These are phyloP conservation scores for Aspergillus felis DNA, from an alignment of 2,329 filamentous ascomycete species.

Conservation along the genomic window DNA sequence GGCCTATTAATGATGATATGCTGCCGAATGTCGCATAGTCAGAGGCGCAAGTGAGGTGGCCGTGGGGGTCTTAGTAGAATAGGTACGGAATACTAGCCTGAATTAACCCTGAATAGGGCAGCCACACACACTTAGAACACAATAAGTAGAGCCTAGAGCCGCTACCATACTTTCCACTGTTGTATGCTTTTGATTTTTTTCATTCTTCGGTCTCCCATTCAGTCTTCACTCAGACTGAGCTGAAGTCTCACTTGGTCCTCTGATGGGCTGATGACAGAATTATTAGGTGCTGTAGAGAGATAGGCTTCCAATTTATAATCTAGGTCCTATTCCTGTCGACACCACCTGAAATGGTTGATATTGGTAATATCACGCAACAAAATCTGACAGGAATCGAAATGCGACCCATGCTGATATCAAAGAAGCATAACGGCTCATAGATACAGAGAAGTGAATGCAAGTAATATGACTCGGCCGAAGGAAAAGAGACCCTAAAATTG, in stretches of 20 bases:
- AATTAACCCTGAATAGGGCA: background rate
- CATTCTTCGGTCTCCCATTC: too few relatives aligned
- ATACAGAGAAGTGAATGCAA: constrained; percentile 20
- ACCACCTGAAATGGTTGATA: background rate
- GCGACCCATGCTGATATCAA: background rate
- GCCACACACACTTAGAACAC: background rate
- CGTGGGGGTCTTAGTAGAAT: background rate
- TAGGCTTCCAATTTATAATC: background rate
- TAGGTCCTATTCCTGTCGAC: background rate
- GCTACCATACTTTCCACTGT: too few relatives aligned
- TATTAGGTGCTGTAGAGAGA: too few relatives aligned
- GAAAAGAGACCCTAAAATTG: background rate
- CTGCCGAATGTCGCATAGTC: too few relatives aligned
- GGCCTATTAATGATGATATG: too few relatives aligned
- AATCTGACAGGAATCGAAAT: background rate
- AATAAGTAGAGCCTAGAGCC: background rate
- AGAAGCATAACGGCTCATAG: constrained; percentile 16
- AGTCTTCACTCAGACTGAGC: too few relatives aligned
- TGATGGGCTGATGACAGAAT: too few relatives aligned
- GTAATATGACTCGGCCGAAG: background rate
- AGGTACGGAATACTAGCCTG: background rate
- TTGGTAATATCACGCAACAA: background rate
- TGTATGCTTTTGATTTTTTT: too few relatives aligned
- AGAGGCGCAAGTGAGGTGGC: too few relatives aligned
- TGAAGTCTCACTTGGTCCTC: too few relatives aligned